phyloP scores from a whole-genome alignment of 768 basidiomycete species.

The Tubosaeta brunneosetosa region DNA sequence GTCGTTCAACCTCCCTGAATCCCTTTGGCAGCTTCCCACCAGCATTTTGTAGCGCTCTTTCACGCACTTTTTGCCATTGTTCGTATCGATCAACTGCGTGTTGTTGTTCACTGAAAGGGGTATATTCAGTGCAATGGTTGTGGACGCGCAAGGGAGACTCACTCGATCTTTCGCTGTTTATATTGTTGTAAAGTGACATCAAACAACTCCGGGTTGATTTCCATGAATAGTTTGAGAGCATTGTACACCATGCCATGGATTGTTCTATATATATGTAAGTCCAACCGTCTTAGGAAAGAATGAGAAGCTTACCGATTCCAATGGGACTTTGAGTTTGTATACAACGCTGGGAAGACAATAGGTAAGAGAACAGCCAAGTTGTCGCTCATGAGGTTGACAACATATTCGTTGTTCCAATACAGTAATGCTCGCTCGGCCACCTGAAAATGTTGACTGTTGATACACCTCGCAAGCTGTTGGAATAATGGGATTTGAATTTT shows the following conservation, averaged over 20 bases:
- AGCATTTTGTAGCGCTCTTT: slow-evolving; percentile 68
- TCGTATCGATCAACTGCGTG: slow-evolving; percentile 81
- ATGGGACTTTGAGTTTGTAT: slow-evolving; percentile 93
- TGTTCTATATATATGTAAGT: slow-evolving; percentile 51
- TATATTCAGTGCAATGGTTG: slow-evolving; percentile 2
- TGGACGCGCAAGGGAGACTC: slow-evolving; percentile 32
- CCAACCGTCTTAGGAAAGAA: not conserved
- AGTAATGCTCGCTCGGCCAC: slow-evolving; percentile 95
- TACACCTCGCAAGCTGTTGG: slow-evolving; percentile 91
- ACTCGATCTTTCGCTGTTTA: slow-evolving; percentile 84
- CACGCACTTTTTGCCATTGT: slow-evolving; percentile 83
- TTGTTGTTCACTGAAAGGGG: slow-evolving; percentile 69
- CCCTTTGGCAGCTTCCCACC: slow-evolving; percentile 67
- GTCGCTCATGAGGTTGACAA: slow-evolving; percentile 98
- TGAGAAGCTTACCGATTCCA: slow-evolving; percentile 84
- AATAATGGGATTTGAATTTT: slow-evolving; percentile 93
- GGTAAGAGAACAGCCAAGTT: slow-evolving; percentile 86
- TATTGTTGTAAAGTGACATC: slow-evolving; percentile 92
- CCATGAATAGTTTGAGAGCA: slow-evolving; percentile 97
- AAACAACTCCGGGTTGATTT: slow-evolving; percentile 95
- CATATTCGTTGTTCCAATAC: slow-evolving; percentile 99
- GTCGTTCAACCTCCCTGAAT: slow-evolving; percentile 62
- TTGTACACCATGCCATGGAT: slow-evolving; percentile 99
- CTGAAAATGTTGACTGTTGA: slow-evolving; percentile 99
- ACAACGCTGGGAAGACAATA: slow-evolving; percentile 94